Conservation (phyloP, 306 rosid species). For the Trichosanthes cucumerina region DNA sequence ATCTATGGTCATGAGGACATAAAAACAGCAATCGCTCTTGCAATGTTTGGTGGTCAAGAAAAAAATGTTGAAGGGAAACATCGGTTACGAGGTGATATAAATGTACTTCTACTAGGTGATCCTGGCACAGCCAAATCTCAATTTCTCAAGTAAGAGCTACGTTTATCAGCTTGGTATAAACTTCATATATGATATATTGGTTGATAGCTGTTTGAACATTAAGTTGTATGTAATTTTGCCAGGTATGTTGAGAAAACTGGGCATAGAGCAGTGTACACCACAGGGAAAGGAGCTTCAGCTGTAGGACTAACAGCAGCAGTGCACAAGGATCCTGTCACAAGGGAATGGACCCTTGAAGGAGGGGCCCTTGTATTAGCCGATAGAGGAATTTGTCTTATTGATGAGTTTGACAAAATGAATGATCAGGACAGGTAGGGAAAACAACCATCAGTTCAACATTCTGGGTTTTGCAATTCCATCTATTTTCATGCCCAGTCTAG, state of each 20-base stretch:
- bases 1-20: conserved; percentile 93
- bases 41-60: conserved; percentile 98
- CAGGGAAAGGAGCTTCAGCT: conserved; percentile 99
- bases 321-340: conserved; percentile 95
- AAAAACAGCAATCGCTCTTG: conserved; percentile 90
- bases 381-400: conserved; percentile 94
- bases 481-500: neutral
- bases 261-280: conserved; percentile 95
- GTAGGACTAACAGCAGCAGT: conserved; percentile 99
- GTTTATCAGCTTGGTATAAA: neutral
- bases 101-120: conserved; percentile 92
- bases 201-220: neutral
- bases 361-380: conserved; percentile 99
- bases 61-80: conserved; percentile 90
- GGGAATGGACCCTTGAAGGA: conserved; percentile 99
- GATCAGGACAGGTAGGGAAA: conserved; percentile 84
- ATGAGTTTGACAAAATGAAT: conserved; percentile 99
- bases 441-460: neutral
- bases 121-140: conserved; percentile 99
- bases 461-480: neutral
- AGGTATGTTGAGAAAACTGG: conserved; percentile 98
- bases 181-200: neutral
- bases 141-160: conserved; percentile 76
- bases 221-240: neutral
- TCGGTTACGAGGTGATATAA: conserved; percentile 81